Conservation (phyloP, 257 asterid species). For the Echites panduratus region DNA sequence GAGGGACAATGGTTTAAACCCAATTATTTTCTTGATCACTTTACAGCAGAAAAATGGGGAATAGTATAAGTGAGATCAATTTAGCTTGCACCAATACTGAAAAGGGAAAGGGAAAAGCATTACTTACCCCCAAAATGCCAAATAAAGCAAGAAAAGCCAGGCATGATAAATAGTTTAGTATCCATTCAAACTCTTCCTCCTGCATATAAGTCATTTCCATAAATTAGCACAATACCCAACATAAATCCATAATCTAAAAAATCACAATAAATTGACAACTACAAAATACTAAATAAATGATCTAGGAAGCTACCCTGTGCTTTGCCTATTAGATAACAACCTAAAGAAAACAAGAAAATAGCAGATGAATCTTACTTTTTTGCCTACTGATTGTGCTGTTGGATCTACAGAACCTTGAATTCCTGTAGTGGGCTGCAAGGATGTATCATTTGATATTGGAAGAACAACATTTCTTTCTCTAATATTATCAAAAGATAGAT, state of each 20-base stretch:
- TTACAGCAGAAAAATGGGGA: neutral
- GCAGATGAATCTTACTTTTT: slow-evolving; percentile 31
- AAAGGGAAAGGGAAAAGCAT: neutral
- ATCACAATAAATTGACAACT: neutral
- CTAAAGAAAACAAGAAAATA: neutral
- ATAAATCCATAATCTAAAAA: neutral
- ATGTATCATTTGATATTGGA: slow-evolving; percentile 39
- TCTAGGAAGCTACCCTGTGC: neutral
- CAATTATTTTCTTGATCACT: neutral
- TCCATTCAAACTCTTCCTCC: slow-evolving; percentile 13
- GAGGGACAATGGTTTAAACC: too few relatives aligned
- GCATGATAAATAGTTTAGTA: slow-evolving; percentile 19
- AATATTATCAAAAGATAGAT: slow-evolving; percentile 34
- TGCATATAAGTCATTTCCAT: slow-evolving; percentile 7
- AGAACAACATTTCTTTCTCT: slow-evolving; percentile 36
- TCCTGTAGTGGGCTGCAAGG: slow-evolving; percentile 15
- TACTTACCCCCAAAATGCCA: slow-evolving; percentile 28
- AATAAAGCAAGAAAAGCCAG: slow-evolving; percentile 19
- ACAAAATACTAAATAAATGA: neutral
- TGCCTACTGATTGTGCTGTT: slow-evolving; percentile 25
- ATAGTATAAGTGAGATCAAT: neutral
- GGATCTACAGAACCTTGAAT: slow-evolving; percentile 23
- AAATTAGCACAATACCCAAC: neutral
- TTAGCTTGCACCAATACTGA: too few relatives aligned
- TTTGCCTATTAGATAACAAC: neutral